Base-by-base conservation (phyloP, 2,329 filamentous ascomycete species). In the Tolypocladium album region DNA sequence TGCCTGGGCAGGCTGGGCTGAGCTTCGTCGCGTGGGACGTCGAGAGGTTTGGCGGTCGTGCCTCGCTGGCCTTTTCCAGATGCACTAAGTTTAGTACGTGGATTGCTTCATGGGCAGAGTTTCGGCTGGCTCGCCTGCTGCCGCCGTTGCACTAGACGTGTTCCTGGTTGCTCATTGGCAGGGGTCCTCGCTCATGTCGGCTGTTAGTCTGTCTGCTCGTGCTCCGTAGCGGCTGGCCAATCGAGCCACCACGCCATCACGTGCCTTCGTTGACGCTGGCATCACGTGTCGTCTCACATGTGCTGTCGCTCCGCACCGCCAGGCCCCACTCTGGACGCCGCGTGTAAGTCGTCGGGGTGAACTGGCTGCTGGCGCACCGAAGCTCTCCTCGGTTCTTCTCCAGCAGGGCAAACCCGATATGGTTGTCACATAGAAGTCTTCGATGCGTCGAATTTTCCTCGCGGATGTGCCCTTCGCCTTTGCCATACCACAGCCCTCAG, bases 61-160 rank as follows among this genome's bases (percentile, higher is more conserved):
- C 59, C 50, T 58, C 59, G 59, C 59, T 61, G 59, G 59, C 59
- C 59, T 60, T 58, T 59, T 55, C 50, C 13, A 55, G 20, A 55
- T 38, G 50, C 22, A 22, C 50, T 55, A 55, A 55, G 34, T 34
- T 55, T 38, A 38, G 50, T 55, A 55, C 12, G 50, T 38, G 50
- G 50, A 55, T 55, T 53, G 50, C 31, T 22, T 55, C 50, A 38
- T 20, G 34, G 50, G 50, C 47, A n/a, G 27, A 53, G 50, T 36
- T 55, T 55, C 31, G 31, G 50, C 17, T 36, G 50, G n/a, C 31
- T 53, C 27, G 50, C 50, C 20, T 20, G 50, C 31, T 53, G 31
- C 50, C 27, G 27, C 47, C 31, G 50, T 36, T 53, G 50, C 27
- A 36, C 50, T 22, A 11, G 39, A 22, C 39, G 24, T 45, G 55